Evolutionary conservation across 225 moss, liverwort and hornwort species (phyloP).

Genomic region (Pseudoscleropodium purum): DNA sequence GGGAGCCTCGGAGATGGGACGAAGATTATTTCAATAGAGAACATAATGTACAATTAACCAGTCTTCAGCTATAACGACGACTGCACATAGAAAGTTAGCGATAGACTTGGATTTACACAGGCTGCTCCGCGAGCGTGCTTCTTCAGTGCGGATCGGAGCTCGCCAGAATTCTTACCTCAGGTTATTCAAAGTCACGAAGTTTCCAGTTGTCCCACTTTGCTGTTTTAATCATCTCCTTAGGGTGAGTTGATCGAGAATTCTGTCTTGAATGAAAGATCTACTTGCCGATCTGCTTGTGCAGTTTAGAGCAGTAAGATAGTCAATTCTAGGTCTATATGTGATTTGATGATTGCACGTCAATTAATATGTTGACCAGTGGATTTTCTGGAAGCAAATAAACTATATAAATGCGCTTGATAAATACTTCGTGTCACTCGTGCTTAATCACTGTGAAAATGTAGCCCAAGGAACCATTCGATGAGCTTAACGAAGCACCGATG

Average conservation of each 20-base stretch:
- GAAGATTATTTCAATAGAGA: not conserved
- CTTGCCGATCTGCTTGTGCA: not conserved
- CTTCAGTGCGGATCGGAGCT: not conserved
- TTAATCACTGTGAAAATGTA: not conserved
- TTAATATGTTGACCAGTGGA: not conserved
- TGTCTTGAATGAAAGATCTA: slow-evolving; percentile 9
- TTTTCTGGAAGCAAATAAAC: not conserved
- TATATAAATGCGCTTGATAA: not conserved
- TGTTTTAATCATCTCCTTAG: not conserved
- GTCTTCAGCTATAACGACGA: not conserved
- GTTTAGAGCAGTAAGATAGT: not conserved
- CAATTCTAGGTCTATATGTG: not conserved
- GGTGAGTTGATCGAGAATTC: not conserved
- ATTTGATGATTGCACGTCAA: not conserved
- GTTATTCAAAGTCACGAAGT: not conserved
- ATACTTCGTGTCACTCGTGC: not conserved
- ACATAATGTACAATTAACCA: slow-evolving; percentile 11
- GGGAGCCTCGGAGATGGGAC: not conserved
- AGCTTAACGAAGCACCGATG: not conserved
- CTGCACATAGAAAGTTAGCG: not conserved
- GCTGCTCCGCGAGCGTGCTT: not conserved
- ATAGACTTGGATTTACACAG: not conserved
- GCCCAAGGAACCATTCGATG: not conserved
- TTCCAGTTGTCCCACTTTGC: not conserved
- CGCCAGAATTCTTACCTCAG: not conserved